These are phyloP conservation scores for Coemansia erecta DNA, from an alignment of 192 early-diverging fungal genomes.

Conservation along the genomic window DNA sequence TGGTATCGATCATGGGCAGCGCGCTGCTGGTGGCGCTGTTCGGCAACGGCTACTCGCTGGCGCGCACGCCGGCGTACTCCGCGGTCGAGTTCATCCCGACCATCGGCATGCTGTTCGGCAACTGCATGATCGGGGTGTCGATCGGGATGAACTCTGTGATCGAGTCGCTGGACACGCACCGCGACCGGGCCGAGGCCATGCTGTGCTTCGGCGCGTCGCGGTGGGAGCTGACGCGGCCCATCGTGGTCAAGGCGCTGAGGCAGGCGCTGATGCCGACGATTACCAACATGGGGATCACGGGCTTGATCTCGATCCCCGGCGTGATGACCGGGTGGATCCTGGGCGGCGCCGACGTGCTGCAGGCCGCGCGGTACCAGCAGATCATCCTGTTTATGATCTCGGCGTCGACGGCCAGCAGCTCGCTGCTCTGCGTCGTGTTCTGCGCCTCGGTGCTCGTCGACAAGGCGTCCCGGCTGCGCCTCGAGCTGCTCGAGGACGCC, in stretches of 20 bases:
- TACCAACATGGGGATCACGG: constrained; percentile 78
- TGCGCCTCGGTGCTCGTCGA: constrained; percentile 38
- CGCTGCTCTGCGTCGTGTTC: constrained; percentile 48
- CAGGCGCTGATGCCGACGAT: constrained; percentile 77
- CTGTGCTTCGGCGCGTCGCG: constrained; percentile 75
- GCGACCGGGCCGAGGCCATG: constrained; percentile 55
- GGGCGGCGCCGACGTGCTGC: constrained; percentile 72
- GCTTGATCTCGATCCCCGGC: constrained; percentile 84
- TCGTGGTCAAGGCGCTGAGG: constrained; percentile 67
- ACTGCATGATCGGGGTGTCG: constrained; percentile 70
- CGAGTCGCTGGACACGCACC: constrained; percentile 57
- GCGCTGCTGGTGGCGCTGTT: constrained; percentile 21
- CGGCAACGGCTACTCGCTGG: constrained; percentile 60
- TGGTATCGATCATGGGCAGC: constrained; percentile 43
- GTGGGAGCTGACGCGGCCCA: constrained; percentile 75
- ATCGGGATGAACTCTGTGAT: constrained; percentile 63
- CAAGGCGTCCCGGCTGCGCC: constrained; percentile 20
- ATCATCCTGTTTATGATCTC: constrained; percentile 87
- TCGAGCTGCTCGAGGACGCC: constrained; percentile 24
- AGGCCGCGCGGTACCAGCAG: constrained; percentile 78
- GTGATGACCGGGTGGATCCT: constrained; percentile 88
- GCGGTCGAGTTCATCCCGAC: constrained; percentile 83
- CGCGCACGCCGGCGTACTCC: constrained; percentile 64
- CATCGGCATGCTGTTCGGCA: constrained; percentile 86
- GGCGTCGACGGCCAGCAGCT: constrained; percentile 66